A percentile compares a stretch with the other conserved stretches of the same genome.
Conservation (phyloP, 805 yeast genomes). For the Ogataea salicorniae region DNA sequence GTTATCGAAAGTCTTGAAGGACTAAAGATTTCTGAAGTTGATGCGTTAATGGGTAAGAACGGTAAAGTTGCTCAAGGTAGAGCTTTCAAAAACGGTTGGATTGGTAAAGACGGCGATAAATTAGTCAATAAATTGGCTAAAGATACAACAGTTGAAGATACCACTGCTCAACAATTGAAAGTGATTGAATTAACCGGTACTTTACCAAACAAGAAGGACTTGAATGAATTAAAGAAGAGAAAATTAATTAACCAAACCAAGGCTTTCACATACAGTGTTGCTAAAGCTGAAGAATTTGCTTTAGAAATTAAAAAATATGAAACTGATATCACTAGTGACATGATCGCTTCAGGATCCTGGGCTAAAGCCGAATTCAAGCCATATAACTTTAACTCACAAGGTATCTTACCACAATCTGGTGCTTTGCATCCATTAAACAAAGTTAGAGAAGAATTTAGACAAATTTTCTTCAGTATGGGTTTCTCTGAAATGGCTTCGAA, state of each 20-base stretch:
- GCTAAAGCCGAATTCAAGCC: conserved; percentile 82
- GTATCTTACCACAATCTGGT: conserved; percentile 79
- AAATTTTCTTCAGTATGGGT: conserved; percentile 96
- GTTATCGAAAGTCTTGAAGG: conserved; percentile 74
- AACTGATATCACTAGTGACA: conserved; percentile 92
- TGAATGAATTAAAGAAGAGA: conserved; percentile 88
- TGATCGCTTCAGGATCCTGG: conserved; percentile 83
- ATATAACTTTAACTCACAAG: conserved; percentile 94
- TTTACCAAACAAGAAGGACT: conserved; percentile 53
- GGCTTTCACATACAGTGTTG: conserved; percentile 66
- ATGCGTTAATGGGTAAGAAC: conserved; percentile 65
- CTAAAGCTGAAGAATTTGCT: conserved; percentile 82
- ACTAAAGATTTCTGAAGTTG: conserved; percentile 73
- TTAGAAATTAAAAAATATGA: conserved; percentile 74
- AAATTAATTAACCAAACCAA: conserved; percentile 73
- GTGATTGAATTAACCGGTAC: conserved; percentile 52
- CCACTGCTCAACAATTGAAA: conserved; percentile 59
- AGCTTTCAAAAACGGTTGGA: conserved; percentile 98
- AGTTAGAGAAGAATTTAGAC: conserved; percentile 96
- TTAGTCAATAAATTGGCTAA: conserved; percentile 56
- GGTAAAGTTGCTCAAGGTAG: conserved; percentile 95
- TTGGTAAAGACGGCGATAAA: conserved; percentile 78
- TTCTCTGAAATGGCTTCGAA: conserved; percentile 99
- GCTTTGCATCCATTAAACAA: conserved; percentile 95
- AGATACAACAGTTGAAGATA: conserved; percentile 52